These are phyloP conservation scores for Isatis tinctoria DNA, from an alignment of 345 rosid genomes.

Conservation along the genomic window DNA sequence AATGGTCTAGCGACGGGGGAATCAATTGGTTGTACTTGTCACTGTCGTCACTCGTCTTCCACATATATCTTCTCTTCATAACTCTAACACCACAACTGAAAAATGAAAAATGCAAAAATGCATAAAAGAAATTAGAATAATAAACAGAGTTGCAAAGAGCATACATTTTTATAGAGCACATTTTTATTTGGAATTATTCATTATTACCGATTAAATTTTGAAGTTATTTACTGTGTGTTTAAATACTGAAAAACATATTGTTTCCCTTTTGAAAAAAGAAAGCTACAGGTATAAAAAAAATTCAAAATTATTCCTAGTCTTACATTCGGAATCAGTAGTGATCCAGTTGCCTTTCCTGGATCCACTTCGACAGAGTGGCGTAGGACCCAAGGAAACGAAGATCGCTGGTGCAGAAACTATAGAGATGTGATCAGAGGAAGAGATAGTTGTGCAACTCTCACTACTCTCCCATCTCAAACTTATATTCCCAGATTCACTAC, in stretches of 20 bases:
- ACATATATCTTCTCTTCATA: conserved; percentile 36
- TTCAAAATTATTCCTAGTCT: no score
- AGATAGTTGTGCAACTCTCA: conserved; percentile 58
- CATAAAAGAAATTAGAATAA: not conserved
- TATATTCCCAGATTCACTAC: conserved; percentile 60
- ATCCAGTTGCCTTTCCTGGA: conserved; percentile 77
- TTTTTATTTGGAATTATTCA: not conserved
- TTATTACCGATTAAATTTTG: not conserved
- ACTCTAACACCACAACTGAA: conserved; percentile 88
- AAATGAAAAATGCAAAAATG: not conserved
- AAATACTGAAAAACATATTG: not conserved
- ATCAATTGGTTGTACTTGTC: conserved; percentile 1
- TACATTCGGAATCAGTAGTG: conserved; percentile 92
- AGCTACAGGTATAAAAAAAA: not conserved
- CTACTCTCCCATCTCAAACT: conserved; percentile 73
- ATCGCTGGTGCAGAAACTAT: conserved; percentile 48
- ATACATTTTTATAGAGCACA: not conserved
- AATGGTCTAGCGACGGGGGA: not conserved
- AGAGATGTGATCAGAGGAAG: conserved; percentile 47
- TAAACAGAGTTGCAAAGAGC: not conserved
- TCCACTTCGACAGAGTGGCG: conserved; percentile 31
- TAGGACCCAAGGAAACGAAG: conserved; percentile 38
- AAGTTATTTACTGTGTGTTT: not conserved
- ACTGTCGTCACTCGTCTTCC: not conserved
- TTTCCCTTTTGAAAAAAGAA: not conserved